Percentiles rank a stretch among this genome's conserved stretches.
phyloP scores from a whole-genome alignment of 768 basidiomycete genomes.

The Pleurotus pulmonarius region DNA sequence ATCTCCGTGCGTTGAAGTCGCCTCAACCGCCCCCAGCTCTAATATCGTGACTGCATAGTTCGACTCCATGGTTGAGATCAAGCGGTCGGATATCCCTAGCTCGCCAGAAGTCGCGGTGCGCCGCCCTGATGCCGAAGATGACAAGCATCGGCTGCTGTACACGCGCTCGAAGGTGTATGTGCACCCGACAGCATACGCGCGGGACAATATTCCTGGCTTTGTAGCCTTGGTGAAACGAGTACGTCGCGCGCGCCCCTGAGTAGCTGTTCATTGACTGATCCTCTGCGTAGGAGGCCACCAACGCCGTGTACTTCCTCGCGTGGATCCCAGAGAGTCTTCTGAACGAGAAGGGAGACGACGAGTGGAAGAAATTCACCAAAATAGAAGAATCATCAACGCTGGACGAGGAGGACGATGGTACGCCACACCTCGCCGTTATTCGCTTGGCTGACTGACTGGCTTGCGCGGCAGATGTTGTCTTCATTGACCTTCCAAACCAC shows the following conservation, averaged over 20 bases:
- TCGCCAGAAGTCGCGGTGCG: conserved; percentile 15
- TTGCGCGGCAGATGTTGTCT: conserved; percentile 62
- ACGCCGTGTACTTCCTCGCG: conserved; percentile 76
- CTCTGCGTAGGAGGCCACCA: conserved; percentile 58
- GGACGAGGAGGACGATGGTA: conserved; percentile 75
- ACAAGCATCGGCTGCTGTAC: conserved; percentile 75
- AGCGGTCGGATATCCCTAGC: conserved; percentile 30
- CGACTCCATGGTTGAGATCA: conserved; percentile 78
- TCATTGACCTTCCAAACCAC: conserved; percentile 81
- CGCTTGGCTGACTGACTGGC: background rate
- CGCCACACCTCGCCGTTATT: conserved; percentile 17
- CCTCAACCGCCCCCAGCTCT: conserved; percentile 7
- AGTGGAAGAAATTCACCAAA: conserved; percentile 88
- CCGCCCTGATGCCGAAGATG: conserved; percentile 37
- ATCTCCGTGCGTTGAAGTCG: conserved; percentile 37
- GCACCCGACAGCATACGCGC: conserved; percentile 86
- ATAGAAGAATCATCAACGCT: conserved; percentile 63
- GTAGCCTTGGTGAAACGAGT: conserved; percentile 89
- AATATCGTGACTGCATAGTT: conserved; percentile 25
- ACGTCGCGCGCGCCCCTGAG: conserved; percentile 21
- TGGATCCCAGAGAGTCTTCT: conserved; percentile 92
- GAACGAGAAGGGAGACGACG: conserved; percentile 74
- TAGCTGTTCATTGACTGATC: background rate
- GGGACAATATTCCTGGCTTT: conserved; percentile 95
- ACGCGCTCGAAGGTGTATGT: conserved; percentile 95